Conservation (phyloP, 1,139 yeast genomes). For the Candida buenavistaensis region DNA sequence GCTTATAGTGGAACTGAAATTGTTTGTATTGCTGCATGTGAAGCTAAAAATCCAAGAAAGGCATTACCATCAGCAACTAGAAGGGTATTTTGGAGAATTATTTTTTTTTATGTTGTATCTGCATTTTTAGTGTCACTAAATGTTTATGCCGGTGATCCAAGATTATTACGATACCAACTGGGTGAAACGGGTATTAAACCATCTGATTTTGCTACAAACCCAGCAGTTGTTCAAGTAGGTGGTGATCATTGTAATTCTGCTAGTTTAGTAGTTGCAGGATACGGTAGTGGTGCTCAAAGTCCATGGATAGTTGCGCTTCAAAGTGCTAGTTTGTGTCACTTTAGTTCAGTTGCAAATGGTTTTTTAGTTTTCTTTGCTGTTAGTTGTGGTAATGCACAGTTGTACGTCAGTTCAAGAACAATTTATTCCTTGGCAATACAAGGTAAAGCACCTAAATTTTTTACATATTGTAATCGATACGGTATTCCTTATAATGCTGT, state of each 20-base stretch:
- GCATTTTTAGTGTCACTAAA: conserved; percentile 73
- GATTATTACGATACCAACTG: conserved; percentile 55
- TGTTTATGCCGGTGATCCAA: conserved; percentile 73
- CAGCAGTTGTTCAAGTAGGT: conserved; percentile 41
- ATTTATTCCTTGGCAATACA: conserved; percentile 73
- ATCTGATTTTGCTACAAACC: conserved; percentile 24
- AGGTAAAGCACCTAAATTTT: conserved; percentile 62
- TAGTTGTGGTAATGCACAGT: conserved; percentile 73
- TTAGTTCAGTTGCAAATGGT: conserved; percentile 64
- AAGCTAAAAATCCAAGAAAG: conserved; percentile 76
- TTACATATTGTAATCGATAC: conserved; percentile 56
- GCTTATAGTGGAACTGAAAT: conserved; percentile 82
- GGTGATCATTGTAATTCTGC: conserved; percentile 37
- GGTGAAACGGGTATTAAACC: conserved; percentile 33
- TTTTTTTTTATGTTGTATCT: conserved; percentile 66
- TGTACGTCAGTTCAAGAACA: conserved; percentile 79
- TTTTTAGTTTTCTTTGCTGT: conserved; percentile 73
- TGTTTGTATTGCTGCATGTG: conserved; percentile 85
- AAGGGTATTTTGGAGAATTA: conserved; percentile 70
- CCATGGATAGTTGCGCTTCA: conserved; percentile 85
- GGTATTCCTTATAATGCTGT: conserved; percentile 81
- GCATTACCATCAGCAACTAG: conserved; percentile 78
- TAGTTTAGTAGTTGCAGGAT: conserved; percentile 45
- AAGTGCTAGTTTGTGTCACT: conserved; percentile 61
- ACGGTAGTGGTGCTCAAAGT: conserved; percentile 61